phyloP scores from a whole-genome alignment of 2,329 filamentous ascomycete species.

The Colletotrichum acutatum region DNA sequence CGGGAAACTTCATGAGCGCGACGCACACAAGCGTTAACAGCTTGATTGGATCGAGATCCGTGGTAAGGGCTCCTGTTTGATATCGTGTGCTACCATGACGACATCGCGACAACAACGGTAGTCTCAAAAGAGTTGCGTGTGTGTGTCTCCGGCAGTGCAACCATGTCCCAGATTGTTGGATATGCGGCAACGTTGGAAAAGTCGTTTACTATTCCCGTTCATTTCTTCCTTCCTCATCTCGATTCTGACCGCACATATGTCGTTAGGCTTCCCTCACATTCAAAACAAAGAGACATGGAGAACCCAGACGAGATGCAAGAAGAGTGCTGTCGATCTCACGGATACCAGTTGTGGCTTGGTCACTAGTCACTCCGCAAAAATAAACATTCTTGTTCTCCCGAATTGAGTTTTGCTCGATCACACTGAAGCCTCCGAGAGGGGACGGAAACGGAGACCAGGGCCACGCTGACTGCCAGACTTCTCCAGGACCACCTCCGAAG shows the following conservation, averaged over 20 bases:
- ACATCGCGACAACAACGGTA: neutral
- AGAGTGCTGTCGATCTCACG: neutral
- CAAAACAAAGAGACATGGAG: neutral
- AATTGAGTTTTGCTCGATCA: neutral
- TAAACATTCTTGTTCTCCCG: neutral
- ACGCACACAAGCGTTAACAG: neutral
- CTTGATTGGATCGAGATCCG: neutral
- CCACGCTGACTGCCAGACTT: neutral
- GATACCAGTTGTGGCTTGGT: slow-evolving; percentile 1
- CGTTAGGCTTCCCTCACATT: neutral
- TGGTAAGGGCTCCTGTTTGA: neutral
- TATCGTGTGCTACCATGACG: neutral
- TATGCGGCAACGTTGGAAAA: neutral
- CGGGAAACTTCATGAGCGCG: neutral
- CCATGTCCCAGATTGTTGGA: neutral
- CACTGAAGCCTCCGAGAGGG: neutral
- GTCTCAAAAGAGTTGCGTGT: neutral
- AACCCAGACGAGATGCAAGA: neutral
- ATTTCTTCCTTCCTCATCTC: neutral
- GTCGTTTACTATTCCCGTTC: neutral
- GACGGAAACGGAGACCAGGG: neutral
- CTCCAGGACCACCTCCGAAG: neutral
- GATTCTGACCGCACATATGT: neutral
- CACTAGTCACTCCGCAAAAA: neutral
- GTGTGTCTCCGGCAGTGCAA: neutral